Conservation (phyloP, 2,329 filamentous ascomycete species). For the Calonectria multiphialidica region DNA sequence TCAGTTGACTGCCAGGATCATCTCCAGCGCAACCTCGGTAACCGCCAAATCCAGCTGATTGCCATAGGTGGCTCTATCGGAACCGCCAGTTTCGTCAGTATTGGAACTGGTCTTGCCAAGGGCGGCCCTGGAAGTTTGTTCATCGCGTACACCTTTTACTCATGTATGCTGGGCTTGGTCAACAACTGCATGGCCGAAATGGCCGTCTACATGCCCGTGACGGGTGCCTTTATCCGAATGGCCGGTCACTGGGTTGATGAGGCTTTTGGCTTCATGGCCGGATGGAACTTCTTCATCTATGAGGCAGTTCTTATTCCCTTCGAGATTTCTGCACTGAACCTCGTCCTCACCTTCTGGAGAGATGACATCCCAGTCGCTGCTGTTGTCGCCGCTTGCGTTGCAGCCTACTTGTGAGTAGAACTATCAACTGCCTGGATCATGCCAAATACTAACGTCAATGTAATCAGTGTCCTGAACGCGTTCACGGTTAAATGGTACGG, state of each 20-base stretch:
- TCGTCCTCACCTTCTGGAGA: constrained; percentile 28
- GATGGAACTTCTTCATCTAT: constrained; percentile 32
- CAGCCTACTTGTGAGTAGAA: constrained; percentile 23
- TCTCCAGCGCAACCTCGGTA: constrained; percentile 26
- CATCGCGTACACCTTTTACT: constrained; percentile 29
- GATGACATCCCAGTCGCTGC: constrained; percentile 31
- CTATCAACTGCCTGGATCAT: too few species aligned
- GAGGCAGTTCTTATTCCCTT: constrained; percentile 29
- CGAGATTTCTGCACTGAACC: constrained; percentile 29
- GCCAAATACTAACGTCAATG: neutral
- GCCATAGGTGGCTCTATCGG: constrained; percentile 31
- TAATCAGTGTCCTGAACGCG: constrained; percentile 20
- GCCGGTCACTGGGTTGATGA: constrained; percentile 31
- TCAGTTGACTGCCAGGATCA: constrained; percentile 12
- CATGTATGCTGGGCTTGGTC: constrained; percentile 23
- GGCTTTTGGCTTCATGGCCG: constrained; percentile 31
- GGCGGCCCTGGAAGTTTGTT: constrained; percentile 24
- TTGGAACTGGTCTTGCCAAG: constrained; percentile 28
- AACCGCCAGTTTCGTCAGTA: constrained; percentile 31
- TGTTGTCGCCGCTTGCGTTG: constrained; percentile 25
- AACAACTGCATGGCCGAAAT: constrained; percentile 31
- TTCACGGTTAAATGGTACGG: constrained; percentile 31
- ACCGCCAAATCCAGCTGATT: constrained; percentile 32
- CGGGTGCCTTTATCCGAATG: constrained; percentile 31
- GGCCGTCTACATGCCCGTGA: constrained; percentile 29